A percentile compares a stretch with the other conserved stretches of the same genome.
Conservation (phyloP, 768 basidiomycete species). For the Royoungia palumana region DNA sequence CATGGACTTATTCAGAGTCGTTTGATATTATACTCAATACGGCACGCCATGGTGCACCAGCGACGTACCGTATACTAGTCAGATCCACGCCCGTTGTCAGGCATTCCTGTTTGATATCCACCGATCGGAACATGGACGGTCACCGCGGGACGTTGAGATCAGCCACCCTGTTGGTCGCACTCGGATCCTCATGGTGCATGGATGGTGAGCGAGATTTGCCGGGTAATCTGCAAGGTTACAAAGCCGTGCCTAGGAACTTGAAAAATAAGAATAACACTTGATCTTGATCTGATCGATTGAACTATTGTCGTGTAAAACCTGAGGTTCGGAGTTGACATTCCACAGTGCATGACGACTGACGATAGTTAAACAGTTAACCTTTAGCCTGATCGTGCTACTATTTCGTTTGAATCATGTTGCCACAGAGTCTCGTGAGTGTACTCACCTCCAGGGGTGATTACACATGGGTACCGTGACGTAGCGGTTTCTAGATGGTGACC, state of each 20-base stretch:
- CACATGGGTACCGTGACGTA: not conserved
- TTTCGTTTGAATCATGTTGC: not conserved
- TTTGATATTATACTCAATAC: not conserved
- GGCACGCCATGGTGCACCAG: too few species aligned
- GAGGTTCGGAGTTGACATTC: not conserved
- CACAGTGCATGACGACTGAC: not conserved
- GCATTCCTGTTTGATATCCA: slow-evolving; percentile 13
- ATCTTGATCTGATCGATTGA: slow-evolving; percentile 8
- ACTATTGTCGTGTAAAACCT: not conserved
- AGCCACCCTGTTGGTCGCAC: not conserved
- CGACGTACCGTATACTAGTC: too few species aligned
- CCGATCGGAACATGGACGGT: not conserved
- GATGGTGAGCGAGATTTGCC: not conserved
- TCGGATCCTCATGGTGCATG: not conserved
- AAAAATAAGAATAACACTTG: not conserved
- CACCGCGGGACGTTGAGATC: not conserved
- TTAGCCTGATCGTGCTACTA: not conserved
- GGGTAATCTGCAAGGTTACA: not conserved
- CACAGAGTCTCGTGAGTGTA: not conserved
- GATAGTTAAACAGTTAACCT: too few species aligned
- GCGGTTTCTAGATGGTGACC: not conserved
- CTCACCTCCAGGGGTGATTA: slow-evolving; percentile 6
- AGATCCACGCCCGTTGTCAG: not conserved
- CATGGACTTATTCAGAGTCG: not conserved
- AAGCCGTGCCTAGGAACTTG: not conserved